A percentile compares a stretch with the other conserved stretches of the same genome.
Evolutionary conservation across 371 early-diverging fungal genomes (phyloP).

Genomic region (Haplosporangium sp.): DNA sequence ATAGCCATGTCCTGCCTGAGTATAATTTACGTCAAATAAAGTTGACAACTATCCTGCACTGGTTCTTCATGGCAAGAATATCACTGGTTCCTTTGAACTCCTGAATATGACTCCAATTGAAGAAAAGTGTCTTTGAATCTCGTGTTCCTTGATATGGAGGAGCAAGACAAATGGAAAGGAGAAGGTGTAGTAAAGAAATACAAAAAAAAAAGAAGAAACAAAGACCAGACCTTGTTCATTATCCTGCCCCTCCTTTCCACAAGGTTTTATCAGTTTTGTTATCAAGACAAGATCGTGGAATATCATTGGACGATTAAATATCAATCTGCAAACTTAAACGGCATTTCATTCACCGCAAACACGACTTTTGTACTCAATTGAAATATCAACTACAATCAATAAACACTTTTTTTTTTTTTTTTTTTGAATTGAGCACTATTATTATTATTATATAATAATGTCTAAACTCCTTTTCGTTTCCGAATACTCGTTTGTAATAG

Average conservation of each 20-base stretch:
- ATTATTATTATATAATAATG: too few relatives aligned
- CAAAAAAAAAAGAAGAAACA: conserved; percentile 4
- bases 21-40: background rate
- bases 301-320: conserved; percentile 38
- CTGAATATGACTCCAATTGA: background rate
- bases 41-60: background rate
- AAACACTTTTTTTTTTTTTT: conserved; percentile 7
- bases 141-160: background rate
- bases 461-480: background rate
- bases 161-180: background rate
- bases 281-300: conserved; percentile 38
- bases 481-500: too few relatives aligned
- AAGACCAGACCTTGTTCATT: conserved; percentile 1
- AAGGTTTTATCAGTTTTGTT: conserved; percentile 22
- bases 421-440: conserved; percentile 10
- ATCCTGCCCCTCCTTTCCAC: conserved; percentile 5
- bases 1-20: background rate
- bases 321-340: conserved; percentile 10
- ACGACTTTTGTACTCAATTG: too few relatives aligned
- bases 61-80: background rate
- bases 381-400: conserved; percentile 6
- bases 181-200: background rate
- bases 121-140: background rate
- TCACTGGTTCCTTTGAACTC: background rate
- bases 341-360: background rate